Percentiles rank a stretch among this genome's conserved stretches.
These are phyloP conservation scores for Lactifluus subvellereus DNA, from an alignment of 768 basidiomycete genomes.

Conservation along the genomic window DNA sequence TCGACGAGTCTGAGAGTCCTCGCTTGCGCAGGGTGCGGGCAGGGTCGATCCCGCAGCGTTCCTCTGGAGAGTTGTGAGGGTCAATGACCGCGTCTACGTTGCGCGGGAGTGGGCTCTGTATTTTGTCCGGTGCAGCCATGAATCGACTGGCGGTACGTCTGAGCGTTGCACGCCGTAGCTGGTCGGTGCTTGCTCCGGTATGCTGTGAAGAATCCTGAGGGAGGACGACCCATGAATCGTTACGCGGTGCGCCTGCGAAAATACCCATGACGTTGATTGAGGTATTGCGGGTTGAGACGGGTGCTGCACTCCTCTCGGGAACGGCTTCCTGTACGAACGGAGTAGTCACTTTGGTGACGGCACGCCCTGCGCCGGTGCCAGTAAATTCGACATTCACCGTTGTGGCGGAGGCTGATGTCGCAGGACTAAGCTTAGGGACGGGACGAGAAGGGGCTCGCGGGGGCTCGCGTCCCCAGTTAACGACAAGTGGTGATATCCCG, in stretches of 20 bases:
- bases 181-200: slow-evolving; percentile 1
- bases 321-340: slow-evolving; percentile 10
- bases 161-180: slow-evolving; percentile 17
- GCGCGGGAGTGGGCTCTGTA: slow-evolving; percentile 1
- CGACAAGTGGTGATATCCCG: slow-evolving; percentile 25
- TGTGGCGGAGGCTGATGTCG: slow-evolving; percentile 79
- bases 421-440: slow-evolving; percentile 78
- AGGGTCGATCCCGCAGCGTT: slow-evolving; percentile 39
- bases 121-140: background rate
- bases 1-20: slow-evolving; percentile 88
- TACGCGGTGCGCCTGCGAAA: slow-evolving; percentile 81
- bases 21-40: slow-evolving; percentile 65
- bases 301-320: slow-evolving; percentile 32
- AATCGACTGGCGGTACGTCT: slow-evolving; percentile 11
- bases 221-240: slow-evolving; percentile 72
- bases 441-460: slow-evolving; percentile 38
- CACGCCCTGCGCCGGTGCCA: slow-evolving; percentile 56
- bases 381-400: slow-evolving; percentile 97
- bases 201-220: slow-evolving; percentile 31
- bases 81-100: slow-evolving; percentile 25
- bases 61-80: slow-evolving; percentile 34
- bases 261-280: slow-evolving; percentile 65
- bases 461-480: slow-evolving; percentile 24
- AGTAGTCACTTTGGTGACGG: slow-evolving; percentile 42
- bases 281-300: slow-evolving; percentile 12